Base-by-base conservation (phyloP, 2,329 filamentous ascomycete species). In the Microsporum canis region DNA sequence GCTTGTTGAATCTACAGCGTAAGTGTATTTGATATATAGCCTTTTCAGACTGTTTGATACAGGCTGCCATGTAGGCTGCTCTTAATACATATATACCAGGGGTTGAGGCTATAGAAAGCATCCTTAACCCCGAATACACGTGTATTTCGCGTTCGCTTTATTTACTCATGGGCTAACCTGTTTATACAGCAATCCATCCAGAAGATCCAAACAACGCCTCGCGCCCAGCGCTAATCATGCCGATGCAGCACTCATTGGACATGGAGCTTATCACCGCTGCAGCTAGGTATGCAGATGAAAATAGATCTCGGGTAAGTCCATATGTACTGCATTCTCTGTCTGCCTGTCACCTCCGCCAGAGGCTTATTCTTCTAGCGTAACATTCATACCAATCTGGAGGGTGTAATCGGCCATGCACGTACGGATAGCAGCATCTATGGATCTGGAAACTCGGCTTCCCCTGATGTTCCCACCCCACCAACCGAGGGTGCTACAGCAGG, bases 1-100 rank as follows among this genome's bases (percentile, higher is more conserved):
- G 49, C 7, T 31, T 45, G 39, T 51, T 57, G 14, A 57, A 51
- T 23, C 31, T 62, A 8, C 58, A 60, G 33, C 61, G 61, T 62
- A 60, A 57, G 61, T 62, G 14, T 34, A 23, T 1, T 34, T 6
- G 10, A 17, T n/a, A 10, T 27, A 55, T 34, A 55, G 3, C 12
- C 51, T 31, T 6, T n/a, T n/a, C n/a, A n/a, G n/a, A n/a, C n/a
- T 36, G 33, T 31, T 17, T 29, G 27, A 29, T 8, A 31, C 12
- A 31, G 27, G 8, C 23, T 10, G 27, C 23, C 3, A 12, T 14
- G 10, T 39, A 12, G 38, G 38, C 45, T 51, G 23, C 10, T 14
- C 14, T 17, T 36, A 23, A 51, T 17, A 34, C 12, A 12, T 17
- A 3, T 34, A 34, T 12, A 17, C 3, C 51, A n/a, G 3, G 10